These are phyloP conservation scores for Elongisporangium senticosum DNA, from an alignment of 352 stramenopile species.

Conservation along the genomic window DNA sequence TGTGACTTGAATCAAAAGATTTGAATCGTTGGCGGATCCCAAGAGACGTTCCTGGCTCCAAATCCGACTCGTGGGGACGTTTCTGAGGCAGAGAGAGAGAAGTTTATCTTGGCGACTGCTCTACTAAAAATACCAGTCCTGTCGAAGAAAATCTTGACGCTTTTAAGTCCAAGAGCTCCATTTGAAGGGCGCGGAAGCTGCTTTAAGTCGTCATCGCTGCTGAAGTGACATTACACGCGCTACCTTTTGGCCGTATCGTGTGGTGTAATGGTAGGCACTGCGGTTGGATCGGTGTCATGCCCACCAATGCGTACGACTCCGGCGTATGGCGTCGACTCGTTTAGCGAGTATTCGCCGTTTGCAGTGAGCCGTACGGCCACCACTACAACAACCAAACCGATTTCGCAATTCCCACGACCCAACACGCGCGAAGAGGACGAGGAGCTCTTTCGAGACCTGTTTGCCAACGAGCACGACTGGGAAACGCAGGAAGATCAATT, in stretches of 20 bases:
- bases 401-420: not conserved
- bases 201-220: not conserved
- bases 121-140: not conserved
- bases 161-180: not conserved
- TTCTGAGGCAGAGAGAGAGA: not conserved
- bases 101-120: not conserved
- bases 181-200: not conserved
- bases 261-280: constrained; percentile 12
- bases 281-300: constrained; percentile 10
- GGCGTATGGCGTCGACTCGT: constrained; percentile 49
- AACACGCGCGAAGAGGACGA: constrained; percentile 34
- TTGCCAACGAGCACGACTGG: constrained; percentile 28
- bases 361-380: constrained; percentile 28
- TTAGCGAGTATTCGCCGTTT: constrained; percentile 42
- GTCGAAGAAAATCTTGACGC: too few relatives aligned
- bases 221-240: not conserved
- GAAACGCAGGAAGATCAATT: constrained; percentile 2
- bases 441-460: constrained; percentile 65
- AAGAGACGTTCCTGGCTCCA: not conserved
- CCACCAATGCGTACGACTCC: constrained; percentile 4
- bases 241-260: not conserved
- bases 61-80: not conserved
- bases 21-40: not conserved
- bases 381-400: constrained; percentile 5
- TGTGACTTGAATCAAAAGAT: not conserved